Percentiles rank a stretch among this genome's conserved stretches.
Conservation (phyloP, 257 asterid genomes). For the Pogostemon cablin region DNA sequence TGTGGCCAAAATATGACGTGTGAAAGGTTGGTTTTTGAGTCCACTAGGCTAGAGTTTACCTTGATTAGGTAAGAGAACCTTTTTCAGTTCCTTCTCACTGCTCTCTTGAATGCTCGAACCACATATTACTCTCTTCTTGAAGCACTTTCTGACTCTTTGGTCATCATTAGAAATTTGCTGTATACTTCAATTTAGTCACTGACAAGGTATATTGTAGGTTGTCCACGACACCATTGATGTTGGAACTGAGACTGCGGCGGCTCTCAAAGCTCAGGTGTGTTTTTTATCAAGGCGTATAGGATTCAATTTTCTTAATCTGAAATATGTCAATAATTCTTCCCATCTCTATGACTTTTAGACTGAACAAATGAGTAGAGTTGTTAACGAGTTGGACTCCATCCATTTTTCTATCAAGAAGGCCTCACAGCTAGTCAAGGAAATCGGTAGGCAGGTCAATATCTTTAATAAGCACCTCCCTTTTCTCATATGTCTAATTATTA, state of each 20-base stretch:
- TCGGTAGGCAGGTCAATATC: constrained; percentile 98
- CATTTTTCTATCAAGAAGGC: constrained; percentile 97
- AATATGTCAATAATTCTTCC: constrained; percentile 24
- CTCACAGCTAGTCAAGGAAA: constrained; percentile 92
- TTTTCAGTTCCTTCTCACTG: neutral
- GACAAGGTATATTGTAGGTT: constrained; percentile 53
- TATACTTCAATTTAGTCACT: constrained; percentile 6
- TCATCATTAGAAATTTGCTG: neutral
- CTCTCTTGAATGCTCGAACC: neutral
- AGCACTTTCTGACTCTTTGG: neutral
- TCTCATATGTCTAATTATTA: constrained; percentile 24
- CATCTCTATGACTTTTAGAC: constrained; percentile 57
- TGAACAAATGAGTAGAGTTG: constrained; percentile 98
- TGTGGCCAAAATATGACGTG: constrained; percentile 8
- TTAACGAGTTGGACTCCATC: constrained; percentile 92
- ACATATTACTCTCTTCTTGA: neutral
- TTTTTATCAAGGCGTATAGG: constrained; percentile 32
- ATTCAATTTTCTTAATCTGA: constrained; percentile 32
- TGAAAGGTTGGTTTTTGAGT: constrained; percentile 2
- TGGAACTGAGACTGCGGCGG: constrained; percentile 97
- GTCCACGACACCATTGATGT: constrained; percentile 86
- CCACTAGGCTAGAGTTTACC: constrained; percentile 2
- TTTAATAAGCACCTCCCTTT: constrained; percentile 41
- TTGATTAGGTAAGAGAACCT: neutral
- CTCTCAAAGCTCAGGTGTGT: constrained; percentile 97